A percentile compares a stretch with the other conserved stretches of the same genome.
These are phyloP conservation scores for Tolypocladium inflatum DNA, from an alignment of 2,329 filamentous ascomycete species.

Conservation along the genomic window DNA sequence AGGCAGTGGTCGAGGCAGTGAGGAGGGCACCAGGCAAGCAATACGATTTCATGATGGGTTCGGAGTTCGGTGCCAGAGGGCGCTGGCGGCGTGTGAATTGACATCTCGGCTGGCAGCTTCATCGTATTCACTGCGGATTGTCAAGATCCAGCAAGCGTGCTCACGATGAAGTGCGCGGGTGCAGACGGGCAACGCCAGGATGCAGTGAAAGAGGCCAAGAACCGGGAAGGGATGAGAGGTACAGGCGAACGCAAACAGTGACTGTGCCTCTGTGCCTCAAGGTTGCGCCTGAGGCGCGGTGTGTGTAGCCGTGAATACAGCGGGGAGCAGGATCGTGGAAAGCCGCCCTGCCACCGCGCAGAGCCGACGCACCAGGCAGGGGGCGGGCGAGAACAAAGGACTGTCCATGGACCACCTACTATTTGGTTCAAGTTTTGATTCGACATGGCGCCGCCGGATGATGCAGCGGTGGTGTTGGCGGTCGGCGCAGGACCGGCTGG, in stretches of 20 bases:
- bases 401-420: conserved; percentile 47
- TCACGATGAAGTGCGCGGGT: background rate
- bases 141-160: background rate
- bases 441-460: conserved; percentile 42
- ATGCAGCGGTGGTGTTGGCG: conserved; percentile 21
- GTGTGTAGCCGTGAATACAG: background rate
- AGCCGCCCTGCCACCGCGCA: background rate
- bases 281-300: background rate
- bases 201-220: background rate
- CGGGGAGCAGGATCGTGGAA: background rate
- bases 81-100: background rate
- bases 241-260: too few species aligned
- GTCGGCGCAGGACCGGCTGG: conserved; percentile 19
- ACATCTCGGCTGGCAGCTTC: background rate
- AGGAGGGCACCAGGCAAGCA: background rate
- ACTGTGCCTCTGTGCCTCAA: background rate
- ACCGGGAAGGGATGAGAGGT: background rate
- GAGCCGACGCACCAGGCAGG: background rate
- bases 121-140: background rate
- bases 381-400: background rate
- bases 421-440: conserved; percentile 94
- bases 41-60: background rate
- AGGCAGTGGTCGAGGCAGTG: background rate
- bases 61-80: background rate
- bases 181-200: background rate